Evolutionary conservation across 257 asterid genomes (phyloP).

Genomic region (Ocimum tenuiflorum): DNA sequence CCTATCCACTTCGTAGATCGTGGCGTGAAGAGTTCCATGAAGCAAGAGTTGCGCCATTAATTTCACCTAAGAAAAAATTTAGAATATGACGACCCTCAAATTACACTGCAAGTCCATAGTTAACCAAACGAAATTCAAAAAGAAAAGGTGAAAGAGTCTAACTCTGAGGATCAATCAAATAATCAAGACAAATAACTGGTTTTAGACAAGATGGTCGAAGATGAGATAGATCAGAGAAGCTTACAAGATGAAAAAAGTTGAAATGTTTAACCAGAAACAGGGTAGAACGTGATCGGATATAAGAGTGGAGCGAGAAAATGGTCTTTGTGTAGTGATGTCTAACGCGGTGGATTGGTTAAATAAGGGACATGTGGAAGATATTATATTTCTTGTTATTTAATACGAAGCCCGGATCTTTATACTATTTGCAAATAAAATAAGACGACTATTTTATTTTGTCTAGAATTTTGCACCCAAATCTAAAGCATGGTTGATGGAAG

Average conservation of each 20-base stretch:
- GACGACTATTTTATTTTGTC: background rate
- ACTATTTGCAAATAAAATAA: slow-evolving; percentile 6
- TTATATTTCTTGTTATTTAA: background rate
- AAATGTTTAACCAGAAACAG: background rate
- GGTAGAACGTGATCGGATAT: slow-evolving; percentile 22
- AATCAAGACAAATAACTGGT: background rate
- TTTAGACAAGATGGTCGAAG: background rate
- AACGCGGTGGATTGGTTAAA: slow-evolving; percentile 19
- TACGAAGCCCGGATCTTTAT: slow-evolving; percentile 19
- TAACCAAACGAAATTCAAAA: background rate
- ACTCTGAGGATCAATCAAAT: background rate
- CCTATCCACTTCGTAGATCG: slow-evolving; percentile 49
- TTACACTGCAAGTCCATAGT: background rate
- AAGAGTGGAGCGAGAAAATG: slow-evolving; percentile 2
- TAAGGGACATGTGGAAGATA: background rate
- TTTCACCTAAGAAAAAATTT: slow-evolving; percentile 22
- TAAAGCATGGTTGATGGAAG: too few species aligned
- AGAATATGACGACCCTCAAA: background rate
- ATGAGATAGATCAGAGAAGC: background rate
- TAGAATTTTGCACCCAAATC: background rate
- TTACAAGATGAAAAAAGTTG: background rate
- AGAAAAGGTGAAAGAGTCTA: too few species aligned
- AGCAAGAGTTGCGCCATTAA: slow-evolving; percentile 49
- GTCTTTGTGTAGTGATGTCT: background rate
- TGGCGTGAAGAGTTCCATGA: slow-evolving; percentile 51